A percentile compares a stretch with the other conserved stretches of the same genome.
These are phyloP conservation scores for Aspergillus costaricaensis DNA, from an alignment of 2,329 filamentous ascomycete species.

Conservation along the genomic window DNA sequence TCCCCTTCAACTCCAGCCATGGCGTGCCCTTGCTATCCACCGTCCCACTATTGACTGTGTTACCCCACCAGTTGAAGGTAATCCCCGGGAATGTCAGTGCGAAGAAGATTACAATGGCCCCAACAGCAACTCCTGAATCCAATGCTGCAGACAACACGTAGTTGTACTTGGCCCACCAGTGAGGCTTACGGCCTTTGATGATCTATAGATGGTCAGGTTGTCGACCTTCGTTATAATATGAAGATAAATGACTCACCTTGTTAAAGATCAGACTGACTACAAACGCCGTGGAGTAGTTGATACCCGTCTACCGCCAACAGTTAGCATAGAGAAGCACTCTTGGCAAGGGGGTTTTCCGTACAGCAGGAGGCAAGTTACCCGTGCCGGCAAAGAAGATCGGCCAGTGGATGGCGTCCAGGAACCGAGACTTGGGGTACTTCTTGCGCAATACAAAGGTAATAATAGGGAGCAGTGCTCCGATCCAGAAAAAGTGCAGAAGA, in stretches of 20 bases:
- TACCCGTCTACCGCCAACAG: slow-evolving; percentile 19
- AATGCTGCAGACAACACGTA: slow-evolving; percentile 41
- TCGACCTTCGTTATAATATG: no score
- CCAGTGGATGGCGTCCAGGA: slow-evolving; percentile 25
- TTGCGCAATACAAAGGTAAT: slow-evolving; percentile 57
- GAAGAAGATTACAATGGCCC: slow-evolving; percentile 42
- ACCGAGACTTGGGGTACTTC: slow-evolving; percentile 56
- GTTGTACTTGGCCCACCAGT: slow-evolving; percentile 30
- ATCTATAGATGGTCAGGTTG: not conserved
- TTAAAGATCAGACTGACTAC: slow-evolving; percentile 40
- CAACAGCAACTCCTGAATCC: slow-evolving; percentile 37
- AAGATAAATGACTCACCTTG: slow-evolving; percentile 17
- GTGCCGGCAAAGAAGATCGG: slow-evolving; percentile 30
- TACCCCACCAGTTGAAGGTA: slow-evolving; percentile 38
- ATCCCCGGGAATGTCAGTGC: slow-evolving; percentile 36
- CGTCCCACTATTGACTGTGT: slow-evolving; percentile 32
- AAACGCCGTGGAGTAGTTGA: slow-evolving; percentile 28
- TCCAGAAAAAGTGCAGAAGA: slow-evolving; percentile 53
- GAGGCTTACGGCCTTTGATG: slow-evolving; percentile 18
- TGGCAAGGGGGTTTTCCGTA: not conserved
- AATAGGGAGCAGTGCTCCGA: slow-evolving; percentile 47
- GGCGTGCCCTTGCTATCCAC: slow-evolving; percentile 37
- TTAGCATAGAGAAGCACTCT: not conserved
- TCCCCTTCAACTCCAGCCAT: slow-evolving; percentile 18
- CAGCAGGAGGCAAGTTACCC: slow-evolving; percentile 29